phyloP scores from a whole-genome alignment of 768 basidiomycete species.

The Daedaleopsis sinensis region DNA sequence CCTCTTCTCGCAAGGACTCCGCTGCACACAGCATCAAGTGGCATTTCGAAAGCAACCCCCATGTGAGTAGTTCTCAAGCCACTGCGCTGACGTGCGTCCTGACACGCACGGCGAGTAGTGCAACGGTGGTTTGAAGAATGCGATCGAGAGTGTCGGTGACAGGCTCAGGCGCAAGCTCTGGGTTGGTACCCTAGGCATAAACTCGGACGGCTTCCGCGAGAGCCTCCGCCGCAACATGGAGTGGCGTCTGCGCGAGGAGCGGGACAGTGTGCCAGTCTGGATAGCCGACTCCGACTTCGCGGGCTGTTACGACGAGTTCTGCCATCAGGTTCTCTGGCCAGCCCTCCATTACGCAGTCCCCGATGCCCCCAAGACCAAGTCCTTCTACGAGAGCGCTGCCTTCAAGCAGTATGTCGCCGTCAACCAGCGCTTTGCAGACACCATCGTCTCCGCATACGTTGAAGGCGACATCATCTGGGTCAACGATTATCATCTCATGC shows the following conservation, averaged over 20 bases:
- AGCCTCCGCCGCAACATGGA: constrained; percentile 61
- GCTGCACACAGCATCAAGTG: constrained; percentile 40
- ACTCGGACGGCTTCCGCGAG: constrained; percentile 66
- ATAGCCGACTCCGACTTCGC: constrained; percentile 80
- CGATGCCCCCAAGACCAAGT: constrained; percentile 83
- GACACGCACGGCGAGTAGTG: constrained; percentile 32
- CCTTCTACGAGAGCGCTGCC: constrained; percentile 75
- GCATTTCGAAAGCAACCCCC: constrained; percentile 63
- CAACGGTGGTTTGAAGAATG: constrained; percentile 86
- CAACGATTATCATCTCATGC: constrained; percentile 97
- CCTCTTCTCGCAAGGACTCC: constrained; percentile 43
- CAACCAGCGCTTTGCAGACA: constrained; percentile 88
- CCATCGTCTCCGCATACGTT: constrained; percentile 76
- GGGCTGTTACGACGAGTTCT: constrained; percentile 84
- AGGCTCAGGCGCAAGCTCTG: constrained; percentile 55
- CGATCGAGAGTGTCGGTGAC: constrained; percentile 62
- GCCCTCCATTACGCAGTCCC: constrained; percentile 86
- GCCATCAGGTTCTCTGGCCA: constrained; percentile 85
- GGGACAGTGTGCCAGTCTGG: constrained; percentile 66
- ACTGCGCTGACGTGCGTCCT: too few relatives aligned
- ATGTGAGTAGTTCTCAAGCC: constrained; percentile 27
- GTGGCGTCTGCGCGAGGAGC: constrained; percentile 43
- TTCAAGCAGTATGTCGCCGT: constrained; percentile 89
- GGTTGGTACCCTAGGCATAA: constrained; percentile 76
- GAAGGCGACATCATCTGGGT: constrained; percentile 93